Evolutionary conservation across 345 rosid species (phyloP), one percentile per base, ranked within the genome.

Genomic region (Populus deltoides): DNA sequence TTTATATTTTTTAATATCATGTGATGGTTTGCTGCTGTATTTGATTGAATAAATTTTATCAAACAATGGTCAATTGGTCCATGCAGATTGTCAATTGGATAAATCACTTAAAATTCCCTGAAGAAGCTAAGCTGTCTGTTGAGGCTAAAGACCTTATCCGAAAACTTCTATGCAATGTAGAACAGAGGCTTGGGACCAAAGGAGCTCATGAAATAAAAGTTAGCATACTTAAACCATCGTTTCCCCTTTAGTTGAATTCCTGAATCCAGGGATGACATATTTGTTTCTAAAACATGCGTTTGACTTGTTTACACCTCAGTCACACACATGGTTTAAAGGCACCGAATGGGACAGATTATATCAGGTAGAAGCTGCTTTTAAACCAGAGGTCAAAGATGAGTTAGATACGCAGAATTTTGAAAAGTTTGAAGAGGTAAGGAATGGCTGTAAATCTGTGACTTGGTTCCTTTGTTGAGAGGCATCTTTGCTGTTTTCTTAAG

Each of bases 31-130:
- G 53, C 53, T 47, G 17, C 53, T 47, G 18, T 13, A 47, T 47
- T 47, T 47, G 53, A 47, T 47, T 47, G 53, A 5, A 47, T 47
- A 47, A 47, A 47, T 47, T 12, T 15, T 12, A 12, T 16, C 17
- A 47, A 47, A 13, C 53, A 47, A 47, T 47, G 17, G 18, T 47
- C 53, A 47, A 47, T 47, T 47, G 17, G 15, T 47, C 53, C 53
- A 47, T 84, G 82, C 89, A 90, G 93, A 90, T 90, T 71, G 90
- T 90, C 68, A 90, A 90, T 71, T 90, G 93, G 91, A 86, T 86
- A 88, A 81, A 82, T 57, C 88, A 84, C 77, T 83, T 90, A 75
- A 90, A 88, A 73, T 90, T 90, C 72, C 91, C 93, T 38, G 90
- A 84, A 61, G 93, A 90, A 81, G 92, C 86, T 72, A 90, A 84